A percentile compares a stretch with the other conserved stretches of the same genome.
Evolutionary conservation across 2,329 filamentous ascomycete species (phyloP).

Genomic region (Apiospora malaysiana): DNA sequence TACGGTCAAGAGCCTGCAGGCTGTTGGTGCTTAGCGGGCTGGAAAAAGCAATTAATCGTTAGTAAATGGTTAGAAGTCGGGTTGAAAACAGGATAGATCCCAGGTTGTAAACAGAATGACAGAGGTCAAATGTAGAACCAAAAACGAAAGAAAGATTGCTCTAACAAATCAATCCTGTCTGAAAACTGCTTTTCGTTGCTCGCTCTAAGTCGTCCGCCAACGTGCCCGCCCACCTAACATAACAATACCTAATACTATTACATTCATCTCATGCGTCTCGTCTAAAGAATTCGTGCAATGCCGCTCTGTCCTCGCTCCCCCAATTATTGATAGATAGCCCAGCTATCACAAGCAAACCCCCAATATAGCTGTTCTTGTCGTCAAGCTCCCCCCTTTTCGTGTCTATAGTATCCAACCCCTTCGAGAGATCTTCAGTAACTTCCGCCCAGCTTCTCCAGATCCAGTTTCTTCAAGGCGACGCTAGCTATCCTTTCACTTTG

Average conservation of each 20-base stretch:
- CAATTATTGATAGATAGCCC: slow-evolving; percentile 2
- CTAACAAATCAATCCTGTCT: neutral
- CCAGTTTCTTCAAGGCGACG: slow-evolving; percentile 31
- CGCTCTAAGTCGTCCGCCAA: neutral
- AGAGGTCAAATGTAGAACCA: no score
- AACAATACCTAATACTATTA: slow-evolving; percentile 2
- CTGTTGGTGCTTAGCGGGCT: slow-evolving; percentile 38
- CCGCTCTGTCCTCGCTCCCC: no score
- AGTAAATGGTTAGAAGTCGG: neutral
- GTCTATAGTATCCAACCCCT: neutral
- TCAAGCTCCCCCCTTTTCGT: neutral
- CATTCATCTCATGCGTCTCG: slow-evolving; percentile 13
- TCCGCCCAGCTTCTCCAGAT: slow-evolving; percentile 35
- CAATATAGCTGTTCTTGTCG: neutral
- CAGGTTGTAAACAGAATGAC: neutral
- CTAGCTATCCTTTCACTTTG: neutral
- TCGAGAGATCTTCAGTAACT: slow-evolving; percentile 29
- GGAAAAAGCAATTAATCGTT: neutral
- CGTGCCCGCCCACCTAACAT: neutral
- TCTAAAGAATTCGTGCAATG: neutral
- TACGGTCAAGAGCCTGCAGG: slow-evolving; percentile 67
- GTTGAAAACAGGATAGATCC: neutral
- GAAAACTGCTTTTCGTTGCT: slow-evolving; percentile 2
- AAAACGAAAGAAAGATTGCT: neutral
- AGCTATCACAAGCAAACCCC: neutral